Conservation (phyloP, 2,329 filamentous ascomycete species). For the Ophidiomyces ophidiicola region DNA sequence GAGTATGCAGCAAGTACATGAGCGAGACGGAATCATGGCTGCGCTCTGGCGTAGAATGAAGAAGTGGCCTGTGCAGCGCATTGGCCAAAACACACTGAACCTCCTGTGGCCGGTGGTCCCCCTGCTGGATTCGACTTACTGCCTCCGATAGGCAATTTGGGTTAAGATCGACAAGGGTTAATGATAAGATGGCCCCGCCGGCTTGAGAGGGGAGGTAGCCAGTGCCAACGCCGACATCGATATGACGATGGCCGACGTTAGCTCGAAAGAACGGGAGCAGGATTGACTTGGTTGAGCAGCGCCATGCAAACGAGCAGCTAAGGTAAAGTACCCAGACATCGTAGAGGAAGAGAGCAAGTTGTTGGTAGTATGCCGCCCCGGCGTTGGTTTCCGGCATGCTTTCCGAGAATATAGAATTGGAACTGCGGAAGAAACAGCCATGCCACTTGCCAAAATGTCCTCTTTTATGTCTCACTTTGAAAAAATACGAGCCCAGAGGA, state of each 20-base stretch:
- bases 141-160: neutral
- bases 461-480: too few species aligned
- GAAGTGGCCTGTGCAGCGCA: neutral
- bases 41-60: neutral
- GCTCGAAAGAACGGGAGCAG: constrained; percentile 12
- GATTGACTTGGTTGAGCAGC: constrained; percentile 6
- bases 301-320: neutral
- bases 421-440: too few species aligned
- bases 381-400: neutral
- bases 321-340: neutral
- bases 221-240: constrained; percentile 17
- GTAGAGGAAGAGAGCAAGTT: neutral
- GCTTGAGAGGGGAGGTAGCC: neutral
- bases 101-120: too few species aligned
- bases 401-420: too few species aligned
- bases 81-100: neutral
- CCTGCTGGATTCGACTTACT: neutral
- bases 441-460: too few species aligned
- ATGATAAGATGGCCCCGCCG: neutral
- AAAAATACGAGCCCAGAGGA: too few species aligned
- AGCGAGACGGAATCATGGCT: neutral
- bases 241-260: constrained; percentile 18
- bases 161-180: neutral
- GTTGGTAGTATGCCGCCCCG: neutral
- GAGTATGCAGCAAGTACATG: neutral